These are phyloP conservation scores for Boletus speciosus DNA, from an alignment of 768 basidiomycete genomes.

Conservation along the genomic window DNA sequence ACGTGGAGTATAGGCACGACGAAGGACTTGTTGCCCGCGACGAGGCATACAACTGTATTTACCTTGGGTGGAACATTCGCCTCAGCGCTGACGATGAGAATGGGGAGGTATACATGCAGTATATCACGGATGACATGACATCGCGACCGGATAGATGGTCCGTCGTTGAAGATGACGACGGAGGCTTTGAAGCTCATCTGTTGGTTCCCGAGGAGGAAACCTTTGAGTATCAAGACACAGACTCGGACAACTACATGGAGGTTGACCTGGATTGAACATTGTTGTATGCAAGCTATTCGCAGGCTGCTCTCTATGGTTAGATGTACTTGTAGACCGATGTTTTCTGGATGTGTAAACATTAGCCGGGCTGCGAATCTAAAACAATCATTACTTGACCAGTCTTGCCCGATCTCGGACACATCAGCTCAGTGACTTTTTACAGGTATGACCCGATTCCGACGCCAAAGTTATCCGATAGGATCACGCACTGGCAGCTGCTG, in stretches of 20 bases:
- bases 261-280: constrained; percentile 12
- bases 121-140: constrained; percentile 39
- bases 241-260: constrained; percentile 40
- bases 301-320: background rate
- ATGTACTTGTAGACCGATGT: constrained; percentile 9
- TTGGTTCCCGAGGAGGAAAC: constrained; percentile 36
- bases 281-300: background rate
- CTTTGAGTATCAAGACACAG: constrained; percentile 34
- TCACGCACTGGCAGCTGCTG: background rate
- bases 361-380: background rate
- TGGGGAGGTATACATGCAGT: constrained; percentile 40
- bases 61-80: constrained; percentile 67
- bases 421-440: background rate
- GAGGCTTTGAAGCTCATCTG: constrained; percentile 40
- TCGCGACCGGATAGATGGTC: constrained; percentile 45
- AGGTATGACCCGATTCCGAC: background rate
- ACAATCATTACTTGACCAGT: no score
- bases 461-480: background rate
- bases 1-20: constrained; percentile 53
- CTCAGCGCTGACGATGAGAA: constrained; percentile 41
- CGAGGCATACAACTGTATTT: constrained; percentile 44
- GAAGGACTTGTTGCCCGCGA: constrained; percentile 50
- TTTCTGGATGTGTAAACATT: background rate
- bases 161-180: constrained; percentile 34
- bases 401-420: no score